Evolutionary conservation across 768 basidiomycete genomes (phyloP), one percentile per base, ranked within the genome.

Genomic region (Austroboletus eburneus): DNA sequence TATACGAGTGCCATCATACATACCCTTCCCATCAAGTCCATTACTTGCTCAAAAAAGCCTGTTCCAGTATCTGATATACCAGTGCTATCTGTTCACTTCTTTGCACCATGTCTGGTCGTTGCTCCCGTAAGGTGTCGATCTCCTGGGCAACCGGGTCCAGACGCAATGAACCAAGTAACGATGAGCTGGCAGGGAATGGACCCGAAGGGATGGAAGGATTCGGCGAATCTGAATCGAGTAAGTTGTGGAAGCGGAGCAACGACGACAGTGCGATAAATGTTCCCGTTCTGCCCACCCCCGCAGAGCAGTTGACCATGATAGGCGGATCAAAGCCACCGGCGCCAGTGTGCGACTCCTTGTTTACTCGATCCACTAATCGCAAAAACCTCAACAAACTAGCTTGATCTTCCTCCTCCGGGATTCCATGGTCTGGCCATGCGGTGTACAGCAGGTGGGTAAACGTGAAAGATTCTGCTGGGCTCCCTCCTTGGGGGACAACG

Each of bases 251-350:
- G 23, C 89, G 85, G n/a, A 92, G 72, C 30, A 93, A 70, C 12
- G 90, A 92, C 9, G 80, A 80, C 33, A 91, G 60, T 0, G 87
- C 81, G 59, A 94, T 87, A 67, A 91, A 91, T 6, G 90, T 78
- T 16, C 91, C 91, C 4, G 91, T 91, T 29, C 91, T 77, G 3
- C 91, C 91, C 48, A 93, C 75, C 4, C 91, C 91, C 1, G 92
- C 91, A 22, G 89, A 91, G 60, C 91, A 94, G 51, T 87, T 80
- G 24, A 89, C 76, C 56, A 93, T 77, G 51, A 87, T 76, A 0
- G 89, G 89, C n/a, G 86, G 85, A 51, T 85, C 82, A 13, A 76
- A 69, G 54, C 83, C 77, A 24, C 58, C 54, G 9, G 51, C 42
- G 13, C 49, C 44, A 14, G 34, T 21, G 9, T 57, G 55, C 12